phyloP scores from a whole-genome alignment of 352 stramenopile species.

The Globisporangium viniferum region DNA sequence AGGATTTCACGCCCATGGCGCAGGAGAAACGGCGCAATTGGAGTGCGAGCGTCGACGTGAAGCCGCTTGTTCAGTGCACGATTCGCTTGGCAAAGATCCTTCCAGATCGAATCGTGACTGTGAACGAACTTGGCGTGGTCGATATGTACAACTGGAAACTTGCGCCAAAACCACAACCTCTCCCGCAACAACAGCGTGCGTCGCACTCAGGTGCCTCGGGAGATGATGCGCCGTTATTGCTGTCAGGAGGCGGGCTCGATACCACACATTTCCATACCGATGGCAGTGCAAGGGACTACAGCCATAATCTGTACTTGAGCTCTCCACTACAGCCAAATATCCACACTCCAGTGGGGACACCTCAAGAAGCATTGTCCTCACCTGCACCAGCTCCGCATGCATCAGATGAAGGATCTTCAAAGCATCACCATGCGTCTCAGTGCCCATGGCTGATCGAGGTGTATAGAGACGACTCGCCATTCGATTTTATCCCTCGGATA shows the following conservation, averaged over 20 bases:
- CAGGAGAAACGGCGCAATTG: conserved; percentile 60
- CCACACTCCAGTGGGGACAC: conserved; percentile 5
- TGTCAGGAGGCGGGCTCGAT: background rate
- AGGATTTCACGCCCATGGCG: conserved; percentile 43
- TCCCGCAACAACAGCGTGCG: background rate
- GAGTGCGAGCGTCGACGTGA: conserved; percentile 57
- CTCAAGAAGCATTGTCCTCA: conserved; percentile 1
- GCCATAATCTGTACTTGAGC: background rate
- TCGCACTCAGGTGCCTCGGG: background rate
- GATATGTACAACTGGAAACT: conserved; percentile 86
- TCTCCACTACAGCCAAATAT: background rate
- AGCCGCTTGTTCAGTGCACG: conserved; percentile 50
- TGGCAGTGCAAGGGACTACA: background rate
- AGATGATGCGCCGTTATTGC: background rate
- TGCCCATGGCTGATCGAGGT: conserved; percentile 75
- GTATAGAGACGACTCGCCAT: conserved; percentile 64
- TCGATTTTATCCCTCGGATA: conserved; percentile 78
- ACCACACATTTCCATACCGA: background rate
- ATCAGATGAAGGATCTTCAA: background rate
- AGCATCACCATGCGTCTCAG: conserved; percentile 8
- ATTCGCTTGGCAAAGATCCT: conserved; percentile 74
- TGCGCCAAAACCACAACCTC: conserved; percentile 40
- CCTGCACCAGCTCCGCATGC: background rate
- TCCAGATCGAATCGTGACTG: conserved; percentile 67
- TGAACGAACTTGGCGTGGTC: conserved; percentile 85